Conservation (phyloP, 148 eudicot genomes). For the Simmondsia chinensis region DNA sequence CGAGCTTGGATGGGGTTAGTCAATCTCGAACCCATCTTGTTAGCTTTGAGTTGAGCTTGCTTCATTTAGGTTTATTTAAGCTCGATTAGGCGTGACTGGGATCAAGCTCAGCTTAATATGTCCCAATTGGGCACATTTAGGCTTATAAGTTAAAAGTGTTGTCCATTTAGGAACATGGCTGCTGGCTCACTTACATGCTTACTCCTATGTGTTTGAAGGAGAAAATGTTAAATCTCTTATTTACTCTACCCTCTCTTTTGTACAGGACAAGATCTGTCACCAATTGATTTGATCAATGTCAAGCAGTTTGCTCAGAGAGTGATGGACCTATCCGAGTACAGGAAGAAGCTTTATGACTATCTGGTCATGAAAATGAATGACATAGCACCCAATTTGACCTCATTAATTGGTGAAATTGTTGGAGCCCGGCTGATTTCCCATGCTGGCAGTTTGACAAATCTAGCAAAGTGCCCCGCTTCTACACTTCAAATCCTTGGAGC, state of each 20-base stretch:
- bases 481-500: conserved; percentile 98
- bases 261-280: conserved; percentile 92
- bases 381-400: conserved; percentile 95
- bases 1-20: no score
- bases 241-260: not conserved
- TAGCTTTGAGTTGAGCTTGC: no score
- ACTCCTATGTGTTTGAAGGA: not conserved
- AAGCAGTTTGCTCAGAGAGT: conserved; percentile 87
- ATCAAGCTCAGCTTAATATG: no score
- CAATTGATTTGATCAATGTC: conserved; percentile 87
- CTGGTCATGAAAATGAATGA: conserved; percentile 84
- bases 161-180: no score
- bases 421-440: conserved; percentile 96
- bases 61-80: no score
- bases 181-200: no score
- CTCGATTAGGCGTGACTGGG: no score
- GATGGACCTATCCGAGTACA: conserved; percentile 87
- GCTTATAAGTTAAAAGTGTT: no score
- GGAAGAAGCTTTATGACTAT: conserved; percentile 82
- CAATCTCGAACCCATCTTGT: no score
- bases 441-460: conserved; percentile 97
- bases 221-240: not conserved
- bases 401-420: conserved; percentile 91
- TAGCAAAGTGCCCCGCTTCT: conserved; percentile 96
- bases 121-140: no score